Evolutionary conservation across 2,329 filamentous ascomycete species (phyloP), one percentile per base, ranked within the genome.

Genomic region (Beauveria scarabaeidicola): DNA sequence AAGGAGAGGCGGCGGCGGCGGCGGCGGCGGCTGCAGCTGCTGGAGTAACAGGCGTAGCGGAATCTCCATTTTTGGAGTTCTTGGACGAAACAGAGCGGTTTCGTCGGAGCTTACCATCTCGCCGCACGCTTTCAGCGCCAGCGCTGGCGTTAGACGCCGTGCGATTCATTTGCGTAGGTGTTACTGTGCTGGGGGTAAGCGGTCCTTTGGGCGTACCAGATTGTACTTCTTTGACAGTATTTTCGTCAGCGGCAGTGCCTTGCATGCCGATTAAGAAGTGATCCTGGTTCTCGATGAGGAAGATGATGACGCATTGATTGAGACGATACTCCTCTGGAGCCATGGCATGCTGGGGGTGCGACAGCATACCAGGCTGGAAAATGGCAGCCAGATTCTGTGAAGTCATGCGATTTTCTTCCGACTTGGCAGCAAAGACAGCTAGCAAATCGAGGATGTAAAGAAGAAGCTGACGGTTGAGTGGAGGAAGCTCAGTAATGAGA

Each of bases 191-290:
- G 61, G 81, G 75, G 64, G 82, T 83, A 40, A 67, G 54, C 23
- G 72, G 68, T 11, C 62, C 64, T 68, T 73, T 66, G 72, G 80
- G 82, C 3, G 88, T 88, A 60, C 89, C 90, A 68, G 92, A 86
- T 64, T 85, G 79, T 47, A 87, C 81, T 66, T 83, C 81, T 66
- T 82, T 77, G 65, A 82, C 81, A 1, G 83, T 87, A 69, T 82
- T 86, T 69, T 95, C 90, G 69, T 97, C 92, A n/a, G 92, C 90
- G n/a, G 86, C 92, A n/a, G 92, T 97, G 48, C 94, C 94, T 70
- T 91, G 90, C 94, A 99, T 99, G 59, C 94, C 94, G 64, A 99
- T 95, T 64, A 99, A 78, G 78, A 99, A 99, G 73, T 96, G 90
- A 69, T 99, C 94, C 72, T 99, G 94, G 68, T 99, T 96, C 70